Evolutionary conservation across 768 basidiomycete genomes (phyloP).

Genomic region (Collybia mongolica): DNA sequence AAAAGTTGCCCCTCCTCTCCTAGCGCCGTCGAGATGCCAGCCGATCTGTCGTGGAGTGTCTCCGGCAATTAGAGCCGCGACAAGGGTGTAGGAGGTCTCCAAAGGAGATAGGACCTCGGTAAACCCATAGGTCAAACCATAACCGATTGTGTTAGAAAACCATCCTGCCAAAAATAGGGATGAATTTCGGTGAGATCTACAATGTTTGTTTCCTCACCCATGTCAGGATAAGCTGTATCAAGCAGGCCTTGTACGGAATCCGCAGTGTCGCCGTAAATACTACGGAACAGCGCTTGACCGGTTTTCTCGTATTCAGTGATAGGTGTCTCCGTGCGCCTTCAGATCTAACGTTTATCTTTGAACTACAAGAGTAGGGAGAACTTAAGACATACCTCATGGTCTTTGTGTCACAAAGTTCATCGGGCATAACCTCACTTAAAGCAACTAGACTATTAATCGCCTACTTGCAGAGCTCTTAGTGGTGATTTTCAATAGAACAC

Average conservation of each 20-base stretch:
- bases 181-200: background rate
- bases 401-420: constrained; percentile 45
- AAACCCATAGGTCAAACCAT: constrained; percentile 55
- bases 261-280: constrained; percentile 58
- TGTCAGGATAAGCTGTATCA: constrained; percentile 55
- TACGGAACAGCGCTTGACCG: constrained; percentile 44
- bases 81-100: constrained; percentile 60
- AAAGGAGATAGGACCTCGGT: constrained; percentile 42
- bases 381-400: constrained; percentile 34
- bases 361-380: background rate
- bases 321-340: constrained; percentile 39
- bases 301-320: constrained; percentile 39
- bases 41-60: constrained; percentile 62
- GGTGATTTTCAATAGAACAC: background rate
- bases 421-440: constrained; percentile 51
- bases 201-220: constrained; percentile 40
- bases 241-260: constrained; percentile 45
- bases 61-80: constrained; percentile 59
- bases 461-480: constrained; percentile 23
- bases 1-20: constrained; percentile 49
- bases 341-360: background rate
- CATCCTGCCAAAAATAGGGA: constrained; percentile 36
- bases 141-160: constrained; percentile 53
- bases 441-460: constrained; percentile 56
- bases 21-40: constrained; percentile 66